A percentile compares a stretch with the other conserved stretches of the same genome.
Conservation (phyloP, 768 basidiomycete species). For the Suillus discolor region DNA sequence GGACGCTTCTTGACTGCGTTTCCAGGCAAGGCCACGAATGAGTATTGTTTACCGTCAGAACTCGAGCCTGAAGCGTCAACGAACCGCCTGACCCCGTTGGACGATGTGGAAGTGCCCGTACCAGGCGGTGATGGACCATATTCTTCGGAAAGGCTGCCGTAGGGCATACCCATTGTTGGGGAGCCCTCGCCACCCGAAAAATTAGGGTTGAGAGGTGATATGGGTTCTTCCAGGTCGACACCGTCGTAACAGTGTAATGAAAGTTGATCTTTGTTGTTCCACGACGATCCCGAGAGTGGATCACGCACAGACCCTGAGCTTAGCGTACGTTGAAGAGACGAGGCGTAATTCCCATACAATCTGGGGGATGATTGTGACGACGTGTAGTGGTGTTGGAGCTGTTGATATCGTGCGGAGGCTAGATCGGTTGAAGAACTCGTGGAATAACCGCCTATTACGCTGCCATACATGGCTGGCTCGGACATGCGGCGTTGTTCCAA, state of each 20-base stretch:
- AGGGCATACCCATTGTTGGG: conserved; percentile 39
- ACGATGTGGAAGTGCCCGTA: conserved; percentile 62
- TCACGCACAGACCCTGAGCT: conserved; percentile 50
- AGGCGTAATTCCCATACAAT: conserved; percentile 38
- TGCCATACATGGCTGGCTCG: conserved; percentile 56
- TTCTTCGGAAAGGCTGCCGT: conserved; percentile 48
- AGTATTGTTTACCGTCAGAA: conserved; percentile 69
- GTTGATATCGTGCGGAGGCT: conserved; percentile 39
- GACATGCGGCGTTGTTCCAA: conserved; percentile 71
- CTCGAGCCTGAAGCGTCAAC: conserved; percentile 31
- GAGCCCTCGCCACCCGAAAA: conserved; percentile 47
- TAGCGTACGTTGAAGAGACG: conserved; percentile 46
- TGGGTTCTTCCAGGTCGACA: conserved; percentile 46
- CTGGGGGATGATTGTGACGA: conserved; percentile 35
- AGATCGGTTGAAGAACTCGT: conserved; percentile 34
- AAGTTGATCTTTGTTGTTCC: conserved; percentile 32
- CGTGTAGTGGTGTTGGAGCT: conserved; percentile 43
- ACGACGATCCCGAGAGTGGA: conserved; percentile 34
- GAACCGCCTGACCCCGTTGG: conserved; percentile 34
- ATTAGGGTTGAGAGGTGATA: conserved; percentile 57
- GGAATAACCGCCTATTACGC: conserved; percentile 41
- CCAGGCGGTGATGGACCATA: conserved; percentile 66
- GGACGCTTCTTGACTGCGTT: conserved; percentile 83
- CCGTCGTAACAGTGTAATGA: conserved; percentile 36
- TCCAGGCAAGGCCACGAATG: conserved; percentile 80